Evolutionary conservation across 2,329 filamentous ascomycete species (phyloP).

Genomic region (Metarhizium album): DNA sequence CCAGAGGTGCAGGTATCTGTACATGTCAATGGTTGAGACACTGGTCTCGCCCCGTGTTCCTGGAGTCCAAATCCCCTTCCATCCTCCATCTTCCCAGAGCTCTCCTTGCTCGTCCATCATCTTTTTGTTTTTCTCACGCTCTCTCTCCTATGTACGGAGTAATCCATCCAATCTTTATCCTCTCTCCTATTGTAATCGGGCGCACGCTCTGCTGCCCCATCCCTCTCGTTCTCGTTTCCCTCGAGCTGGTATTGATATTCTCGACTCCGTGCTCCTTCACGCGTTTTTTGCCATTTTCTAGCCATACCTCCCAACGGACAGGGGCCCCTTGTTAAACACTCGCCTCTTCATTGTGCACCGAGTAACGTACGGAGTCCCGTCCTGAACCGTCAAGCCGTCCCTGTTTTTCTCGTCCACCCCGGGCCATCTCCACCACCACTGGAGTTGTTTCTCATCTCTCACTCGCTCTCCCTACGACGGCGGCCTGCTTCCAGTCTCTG

Average conservation of each 20-base stretch:
- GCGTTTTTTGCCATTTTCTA: slow-evolving; percentile 3
- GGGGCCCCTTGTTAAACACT: slow-evolving; percentile 1
- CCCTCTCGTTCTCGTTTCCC: background rate
- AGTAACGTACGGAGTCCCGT: background rate
- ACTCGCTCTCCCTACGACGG: slow-evolving; percentile 1
- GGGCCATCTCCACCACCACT: background rate
- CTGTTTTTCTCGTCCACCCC: background rate
- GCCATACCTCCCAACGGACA: background rate
- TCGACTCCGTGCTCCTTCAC: background rate
- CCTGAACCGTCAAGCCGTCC: too few species aligned
- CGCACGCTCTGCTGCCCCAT: background rate
- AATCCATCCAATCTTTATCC: background rate
- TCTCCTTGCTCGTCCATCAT: slow-evolving; percentile 5
- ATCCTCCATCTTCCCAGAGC: slow-evolving; percentile 1
- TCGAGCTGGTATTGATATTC: background rate
- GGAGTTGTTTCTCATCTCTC: background rate
- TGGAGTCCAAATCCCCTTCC: background rate
- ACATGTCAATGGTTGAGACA: background rate
- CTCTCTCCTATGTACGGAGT: slow-evolving; percentile 5
- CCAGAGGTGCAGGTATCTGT: slow-evolving; percentile 4
- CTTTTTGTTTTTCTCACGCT: background rate
- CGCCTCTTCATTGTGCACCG: background rate
- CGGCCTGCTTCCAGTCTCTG: background rate
- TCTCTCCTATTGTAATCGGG: slow-evolving; percentile 1
- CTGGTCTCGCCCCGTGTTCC: background rate